These are phyloP conservation scores for Fusarium denticulatum DNA, from an alignment of 2,329 filamentous ascomycete genomes.

Conservation along the genomic window DNA sequence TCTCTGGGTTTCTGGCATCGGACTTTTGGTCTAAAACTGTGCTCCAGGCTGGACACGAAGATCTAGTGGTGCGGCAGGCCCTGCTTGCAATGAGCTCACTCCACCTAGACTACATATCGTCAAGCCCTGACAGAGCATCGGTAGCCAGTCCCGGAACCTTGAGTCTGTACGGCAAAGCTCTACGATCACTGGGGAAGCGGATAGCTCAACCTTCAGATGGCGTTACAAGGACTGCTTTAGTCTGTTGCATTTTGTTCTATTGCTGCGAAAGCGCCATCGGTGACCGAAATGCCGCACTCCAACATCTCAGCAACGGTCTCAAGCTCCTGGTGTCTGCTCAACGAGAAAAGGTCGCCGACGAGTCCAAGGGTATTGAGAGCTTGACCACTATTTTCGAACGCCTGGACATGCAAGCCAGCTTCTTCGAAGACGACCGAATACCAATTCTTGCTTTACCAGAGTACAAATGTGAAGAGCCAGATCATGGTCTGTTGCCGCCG, in stretches of 20 bases:
- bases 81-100: slow-evolving; percentile 17
- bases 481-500: too few species aligned
- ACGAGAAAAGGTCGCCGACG: rapidly evolving
- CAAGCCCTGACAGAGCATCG: not conserved
- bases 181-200: not conserved
- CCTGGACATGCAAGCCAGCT: slow-evolving; percentile 29
- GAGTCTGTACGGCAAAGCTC: not conserved
- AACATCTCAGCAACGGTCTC: slow-evolving; percentile 4
- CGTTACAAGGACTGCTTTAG: not conserved
- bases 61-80: not conserved
- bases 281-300: not conserved
- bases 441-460: slow-evolving; percentile 4
- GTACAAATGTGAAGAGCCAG: not conserved
- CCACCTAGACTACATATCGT: slow-evolving; percentile 1
- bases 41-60: slow-evolving; percentile 3
- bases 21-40: slow-evolving; percentile 10
- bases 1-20: slow-evolving; percentile 3
- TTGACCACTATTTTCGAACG: slow-evolving; percentile 2
- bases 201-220: not conserved
- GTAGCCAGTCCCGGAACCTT: not conserved
- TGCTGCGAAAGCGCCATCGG: slow-evolving; percentile 11
- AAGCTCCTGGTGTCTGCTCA: not conserved
- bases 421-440: slow-evolving; percentile 27
- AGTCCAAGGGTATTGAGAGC: not conserved
- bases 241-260: slow-evolving; percentile 16